These are phyloP conservation scores for Podila horticola DNA, from an alignment of 192 early-diverging fungal genomes.

Conservation along the genomic window DNA sequence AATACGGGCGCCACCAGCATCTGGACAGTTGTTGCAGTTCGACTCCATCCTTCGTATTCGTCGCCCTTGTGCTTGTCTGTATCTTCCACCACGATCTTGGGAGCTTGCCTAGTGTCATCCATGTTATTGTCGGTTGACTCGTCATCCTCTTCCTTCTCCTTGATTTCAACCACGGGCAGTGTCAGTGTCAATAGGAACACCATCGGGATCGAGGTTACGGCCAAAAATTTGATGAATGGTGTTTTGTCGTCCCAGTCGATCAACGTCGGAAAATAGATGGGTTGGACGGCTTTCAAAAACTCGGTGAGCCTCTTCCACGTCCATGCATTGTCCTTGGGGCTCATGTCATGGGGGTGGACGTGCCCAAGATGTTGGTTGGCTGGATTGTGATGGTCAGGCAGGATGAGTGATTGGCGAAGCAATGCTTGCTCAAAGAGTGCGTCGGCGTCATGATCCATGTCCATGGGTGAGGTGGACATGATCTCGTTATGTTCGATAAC, in stretches of 20 bases:
- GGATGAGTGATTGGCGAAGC: constrained; percentile 31
- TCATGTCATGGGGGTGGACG: neutral
- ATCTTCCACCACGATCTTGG: constrained; percentile 35
- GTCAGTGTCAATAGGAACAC: constrained; percentile 65
- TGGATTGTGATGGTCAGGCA: constrained; percentile 30
- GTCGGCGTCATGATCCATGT: constrained; percentile 5
- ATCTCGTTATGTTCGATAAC: neutral
- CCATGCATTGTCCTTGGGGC: constrained; percentile 1
- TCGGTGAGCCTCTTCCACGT: neutral
- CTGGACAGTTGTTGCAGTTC: constrained; percentile 68
- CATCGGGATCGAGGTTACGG: constrained; percentile 64
- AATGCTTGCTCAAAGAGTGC: constrained; percentile 14
- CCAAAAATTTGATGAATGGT: constrained; percentile 55
- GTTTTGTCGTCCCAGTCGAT: constrained; percentile 62
- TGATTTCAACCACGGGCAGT: constrained; percentile 69
- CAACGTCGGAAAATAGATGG: constrained; percentile 66
- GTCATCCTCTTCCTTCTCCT: constrained; percentile 45
- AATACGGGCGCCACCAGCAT: constrained; percentile 66
- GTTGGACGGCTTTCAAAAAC: constrained; percentile 23
- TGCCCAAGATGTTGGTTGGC: constrained; percentile 29
- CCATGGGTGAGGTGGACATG: constrained; percentile 10
- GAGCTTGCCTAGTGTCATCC: neutral
- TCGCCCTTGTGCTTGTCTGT: constrained; percentile 10
- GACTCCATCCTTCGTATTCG: constrained; percentile 56
- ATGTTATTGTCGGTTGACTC: constrained; percentile 2